A percentile compares a stretch with the other conserved stretches of the same genome.
Evolutionary conservation across 805 yeast species (phyloP).

Genomic region (Starmerella scarabaei): DNA sequence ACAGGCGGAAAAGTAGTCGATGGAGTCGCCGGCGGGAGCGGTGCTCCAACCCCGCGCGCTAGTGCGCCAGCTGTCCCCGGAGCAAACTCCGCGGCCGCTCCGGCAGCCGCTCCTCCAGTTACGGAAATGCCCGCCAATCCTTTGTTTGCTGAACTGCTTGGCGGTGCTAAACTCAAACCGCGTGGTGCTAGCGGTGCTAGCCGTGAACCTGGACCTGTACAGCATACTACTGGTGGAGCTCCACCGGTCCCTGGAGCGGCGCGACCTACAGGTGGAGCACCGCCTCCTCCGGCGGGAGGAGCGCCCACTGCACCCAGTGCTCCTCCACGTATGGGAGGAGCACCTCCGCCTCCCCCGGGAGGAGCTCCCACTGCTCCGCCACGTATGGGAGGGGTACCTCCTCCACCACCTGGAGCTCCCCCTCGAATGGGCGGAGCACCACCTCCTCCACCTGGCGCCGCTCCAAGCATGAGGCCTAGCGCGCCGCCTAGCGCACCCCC

Average conservation of each 20-base stretch:
- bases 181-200: slow-evolving; percentile 4
- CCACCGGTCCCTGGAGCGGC: slow-evolving; percentile 14
- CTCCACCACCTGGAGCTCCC: slow-evolving; percentile 9
- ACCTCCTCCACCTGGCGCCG: slow-evolving; percentile 21
- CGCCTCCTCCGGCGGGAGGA: slow-evolving; percentile 2
- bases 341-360: slow-evolving; percentile 6
- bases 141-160: slow-evolving; percentile 17
- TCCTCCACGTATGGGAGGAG: slow-evolving; percentile 12
- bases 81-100: slow-evolving; percentile 7
- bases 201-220: slow-evolving; percentile 3
- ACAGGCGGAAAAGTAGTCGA: slow-evolving; percentile 31
- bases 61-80: slow-evolving; percentile 10
- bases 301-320: slow-evolving; percentile 11
- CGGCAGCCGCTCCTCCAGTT: slow-evolving; percentile 4
- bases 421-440: slow-evolving; percentile 22
- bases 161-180: slow-evolving; percentile 14
- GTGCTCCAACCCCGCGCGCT: slow-evolving; percentile 16
- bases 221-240: slow-evolving; percentile 5
- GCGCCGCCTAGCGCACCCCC: not conserved
- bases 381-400: slow-evolving; percentile 11
- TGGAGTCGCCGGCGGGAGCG: slow-evolving; percentile 18
- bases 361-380: slow-evolving; percentile 8
- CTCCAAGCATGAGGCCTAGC: slow-evolving; percentile 3
- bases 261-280: not conserved
- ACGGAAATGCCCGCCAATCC: slow-evolving; percentile 18